Evolutionary conservation across 2,329 filamentous ascomycete species (phyloP).

Genomic region (Exserohilum rostratum): DNA sequence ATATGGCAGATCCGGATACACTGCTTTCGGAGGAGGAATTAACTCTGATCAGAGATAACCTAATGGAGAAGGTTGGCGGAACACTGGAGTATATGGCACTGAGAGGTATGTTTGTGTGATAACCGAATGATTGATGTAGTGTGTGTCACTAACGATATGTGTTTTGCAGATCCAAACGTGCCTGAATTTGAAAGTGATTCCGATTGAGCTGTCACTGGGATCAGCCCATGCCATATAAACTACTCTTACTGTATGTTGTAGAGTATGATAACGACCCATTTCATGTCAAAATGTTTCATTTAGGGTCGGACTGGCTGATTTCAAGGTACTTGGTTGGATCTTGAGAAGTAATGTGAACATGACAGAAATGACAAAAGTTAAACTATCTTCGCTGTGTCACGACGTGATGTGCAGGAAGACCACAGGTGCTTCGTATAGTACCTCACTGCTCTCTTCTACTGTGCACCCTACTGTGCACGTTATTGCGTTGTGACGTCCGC

Average conservation of each 20-base stretch:
- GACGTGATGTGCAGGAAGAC: no score
- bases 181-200: slow-evolving; percentile 55
- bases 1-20: slow-evolving; percentile 53
- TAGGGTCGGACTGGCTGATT: background rate
- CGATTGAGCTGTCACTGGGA: slow-evolving; percentile 38
- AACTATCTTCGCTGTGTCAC: no score
- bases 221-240: background rate
- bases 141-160: slow-evolving; percentile 6
- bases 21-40: slow-evolving; percentile 50
- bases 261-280: background rate
- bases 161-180: slow-evolving; percentile 51
- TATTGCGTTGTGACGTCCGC: no score
- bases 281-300: background rate
- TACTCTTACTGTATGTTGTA: background rate
- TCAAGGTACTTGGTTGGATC: background rate
- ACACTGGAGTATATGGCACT: slow-evolving; percentile 52
- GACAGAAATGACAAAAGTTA: background rate
- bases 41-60: slow-evolving; percentile 44
- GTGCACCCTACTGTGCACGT: no score
- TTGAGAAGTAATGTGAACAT: background rate
- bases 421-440: no score
- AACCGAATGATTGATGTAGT: background rate
- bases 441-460: no score
- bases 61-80: slow-evolving; percentile 51
- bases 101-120: slow-evolving; percentile 46